A percentile compares a stretch with the other conserved stretches of the same genome.
Conservation (phyloP, 306 rosid genomes). For the Ceratonia siliqua region DNA sequence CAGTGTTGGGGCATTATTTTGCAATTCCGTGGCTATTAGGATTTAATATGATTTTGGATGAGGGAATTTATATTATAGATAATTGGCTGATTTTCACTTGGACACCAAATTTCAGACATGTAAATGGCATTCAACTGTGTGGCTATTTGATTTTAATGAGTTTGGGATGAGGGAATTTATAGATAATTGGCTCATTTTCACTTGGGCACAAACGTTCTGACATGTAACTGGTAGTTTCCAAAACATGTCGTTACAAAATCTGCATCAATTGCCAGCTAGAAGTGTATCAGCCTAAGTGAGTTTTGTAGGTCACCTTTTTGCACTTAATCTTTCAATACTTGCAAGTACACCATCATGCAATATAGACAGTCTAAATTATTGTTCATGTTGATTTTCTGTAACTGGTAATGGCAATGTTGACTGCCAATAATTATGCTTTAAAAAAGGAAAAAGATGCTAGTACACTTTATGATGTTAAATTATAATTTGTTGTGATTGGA, state of each 20-base stretch:
- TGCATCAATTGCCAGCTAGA: not conserved
- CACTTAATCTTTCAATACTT: not conserved
- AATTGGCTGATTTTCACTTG: constrained; percentile 24
- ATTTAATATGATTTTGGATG: constrained; percentile 21
- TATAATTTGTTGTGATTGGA: not conserved
- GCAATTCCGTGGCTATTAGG: not conserved
- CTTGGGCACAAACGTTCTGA: not conserved
- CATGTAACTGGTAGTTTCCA: constrained; percentile 9
- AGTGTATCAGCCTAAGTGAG: constrained; percentile 6
- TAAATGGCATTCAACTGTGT: not conserved
- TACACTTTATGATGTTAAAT: not conserved
- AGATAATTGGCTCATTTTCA: constrained; percentile 23
- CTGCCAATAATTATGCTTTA: not conserved
- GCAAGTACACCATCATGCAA: not conserved
- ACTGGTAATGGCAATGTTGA: not conserved
- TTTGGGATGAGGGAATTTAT: constrained; percentile 21
- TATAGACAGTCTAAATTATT: not conserved
- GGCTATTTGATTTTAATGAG: not conserved
- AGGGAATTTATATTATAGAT: constrained; percentile 11
- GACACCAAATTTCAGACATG: not conserved
- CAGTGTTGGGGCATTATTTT: constrained; percentile 8
- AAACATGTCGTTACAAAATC: constrained; percentile 18
- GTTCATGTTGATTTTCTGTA: not conserved
- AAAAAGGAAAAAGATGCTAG: not conserved
- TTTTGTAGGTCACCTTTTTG: not conserved